Evolutionary conservation across 768 basidiomycete genomes (phyloP), one percentile per base, ranked within the genome.

Genomic region (Nidularia sp.): DNA sequence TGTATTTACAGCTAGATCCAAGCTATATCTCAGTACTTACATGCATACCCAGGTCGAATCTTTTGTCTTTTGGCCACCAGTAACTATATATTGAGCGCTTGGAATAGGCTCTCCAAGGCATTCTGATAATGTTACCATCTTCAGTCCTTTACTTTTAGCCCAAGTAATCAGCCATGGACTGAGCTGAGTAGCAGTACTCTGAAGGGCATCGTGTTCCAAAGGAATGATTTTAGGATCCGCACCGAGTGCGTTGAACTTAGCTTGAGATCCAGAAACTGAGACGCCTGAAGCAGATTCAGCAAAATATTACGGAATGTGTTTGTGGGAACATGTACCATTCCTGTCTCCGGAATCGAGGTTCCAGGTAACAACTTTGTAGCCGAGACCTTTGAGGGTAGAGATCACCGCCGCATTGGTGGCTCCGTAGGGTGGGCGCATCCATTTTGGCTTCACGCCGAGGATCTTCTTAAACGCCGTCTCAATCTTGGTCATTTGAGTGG

Each of bases 311-410:
- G 3, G 2, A 45, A 12, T 4, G 29, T 43, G 7, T 34, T 25
- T 7, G 10, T 13, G 5, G 35, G 18, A 18, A 44, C 22, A 47
- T 12, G 36, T 35, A 55, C 57, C 54, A 32, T 55, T 55, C 57
- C 57, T 55, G 35, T 58, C 57, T 41, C 53, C 47, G 15, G 51
- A 45, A 42, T 55, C 57, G 34, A 58, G 49, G 43, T 55, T 58
- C 54, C 57, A 58, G 34, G 57, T 58, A 44, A 58, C 57, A 35
- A 53, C 46, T 35, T 58, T 58, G 49, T 55, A 55, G 6, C 48
- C 46, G 34, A 53, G 44, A 15, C 36, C 50, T 15, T 48, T 48
- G 34, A 58, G 43, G 25, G 41, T 53, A 43, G 34, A 52, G 15
- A 58, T 44, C 22, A 55, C 46, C 45, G 41, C 43, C 4, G 34